Evolutionary conservation across 352 stramenopile species (phyloP), one percentile per base, ranked within the genome.

Genomic region (Globisporangium abappressorium): DNA sequence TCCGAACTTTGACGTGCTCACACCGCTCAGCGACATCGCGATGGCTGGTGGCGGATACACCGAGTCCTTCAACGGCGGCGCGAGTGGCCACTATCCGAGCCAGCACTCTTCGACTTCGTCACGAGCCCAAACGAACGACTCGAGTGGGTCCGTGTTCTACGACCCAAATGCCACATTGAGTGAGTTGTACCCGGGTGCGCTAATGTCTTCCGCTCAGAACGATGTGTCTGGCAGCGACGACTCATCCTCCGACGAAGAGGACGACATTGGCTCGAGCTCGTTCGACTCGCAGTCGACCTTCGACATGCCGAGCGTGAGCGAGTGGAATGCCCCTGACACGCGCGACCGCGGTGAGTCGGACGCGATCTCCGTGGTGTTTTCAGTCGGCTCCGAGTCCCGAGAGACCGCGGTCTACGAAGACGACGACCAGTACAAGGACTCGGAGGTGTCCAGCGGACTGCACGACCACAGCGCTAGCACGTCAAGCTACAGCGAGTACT

Each of bases 1-100:
- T 61, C 76, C 74, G 28, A 76, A 75, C 24, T 66, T 88, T 12
- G 84, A 90, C 67, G 65, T 89, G 54, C 68, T 92, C n/a, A 89
- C 84, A 12, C 81, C 84, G n/a, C 69, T 68, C 9, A 89, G 79
- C 65, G 79, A 90, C 55, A 90, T 90, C 15, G 72, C 66, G 7
- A 72, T 82, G 6, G 75, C 70, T 18, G 47, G 61, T 3, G 49
- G 60, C 26, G 49, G 60, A 11, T 47, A 58, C 36, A 33, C 65
- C 0, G 54, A 62, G 20, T 66, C 65, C 6, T 70, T 70, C 24
- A 5, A 59, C 4, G 62, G 62, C 2, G 33, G 33, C 1, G 26
- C 62, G 20, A 68, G 62, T 28, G 43, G 41, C 3, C 36, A 64
- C 56, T 71, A 80, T 36, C 71, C 79, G 24, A 73, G 74, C 54